Base-by-base conservation (phyloP, 805 yeast genomes). In the Hanseniaspora lindneri region DNA sequence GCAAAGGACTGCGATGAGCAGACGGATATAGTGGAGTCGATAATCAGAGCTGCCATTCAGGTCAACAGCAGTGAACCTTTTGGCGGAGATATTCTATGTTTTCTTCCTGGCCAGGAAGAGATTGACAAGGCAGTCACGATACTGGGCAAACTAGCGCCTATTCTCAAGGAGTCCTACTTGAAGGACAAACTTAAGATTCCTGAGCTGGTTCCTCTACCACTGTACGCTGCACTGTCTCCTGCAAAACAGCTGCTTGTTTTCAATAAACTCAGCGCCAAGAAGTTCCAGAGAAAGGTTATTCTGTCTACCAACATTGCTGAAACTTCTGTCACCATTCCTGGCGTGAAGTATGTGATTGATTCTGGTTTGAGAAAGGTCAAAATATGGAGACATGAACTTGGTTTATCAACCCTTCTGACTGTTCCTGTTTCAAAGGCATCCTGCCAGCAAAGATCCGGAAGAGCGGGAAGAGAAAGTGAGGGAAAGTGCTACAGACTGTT, bases 381-480 rank as follows among this genome's bases (percentile, higher is more conserved):
- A 55, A 94, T 89, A 1, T 89, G 96, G 95, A 77, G 92, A 57
- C 95, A 89, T 58, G 87, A 81, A 55, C 67, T 92, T 34, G 96
- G 96, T 0, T 72, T 92, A 29, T 89, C 95, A n/a, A 83, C 96
- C 0, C 73, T 92, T 58, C 67, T 92, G 44, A 88, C 96, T 0
- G 86, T 92, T 0, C 92, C 98, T 1, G 80, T 92, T 20, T 87
- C 97, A 0, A 85, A 83, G 58, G 94, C 97, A 0, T 83, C 95
- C 34, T 98, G 97, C 0, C 76, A 83, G 30, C 99, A 92, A 67
- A 71, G 99, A 65, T 79, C 88, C 40, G 99, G 99, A 62, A 83
- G 99, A 72, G 97, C 99, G n/a, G 99, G 99, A 53, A 85, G 99
- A 76, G 97, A 92, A 66, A 73, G 78, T 16, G 76, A 82, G 27